Conservation (phyloP, 441 rosid genomes). For the Erodium moschatum region DNA sequence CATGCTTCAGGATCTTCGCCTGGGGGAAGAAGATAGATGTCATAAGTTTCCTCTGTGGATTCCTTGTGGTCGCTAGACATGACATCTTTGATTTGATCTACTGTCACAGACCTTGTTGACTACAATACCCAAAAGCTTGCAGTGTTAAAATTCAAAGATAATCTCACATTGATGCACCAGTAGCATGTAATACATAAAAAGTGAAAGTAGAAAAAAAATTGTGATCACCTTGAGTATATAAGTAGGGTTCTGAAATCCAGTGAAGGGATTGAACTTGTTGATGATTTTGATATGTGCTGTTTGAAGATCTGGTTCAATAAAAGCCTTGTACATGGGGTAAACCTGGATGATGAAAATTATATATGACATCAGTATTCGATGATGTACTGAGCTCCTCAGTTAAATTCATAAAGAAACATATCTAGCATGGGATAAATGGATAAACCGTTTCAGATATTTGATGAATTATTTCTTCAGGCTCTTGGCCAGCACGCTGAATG, state of each 20-base stretch:
- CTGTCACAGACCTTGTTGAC: slow-evolving; percentile 65
- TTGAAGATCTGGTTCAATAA: slow-evolving; percentile 91
- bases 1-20: slow-evolving; percentile 99
- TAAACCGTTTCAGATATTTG: slow-evolving; percentile 93
- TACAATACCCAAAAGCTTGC: slow-evolving; percentile 35
- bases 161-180: slow-evolving; percentile 7
- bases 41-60: slow-evolving; percentile 83
- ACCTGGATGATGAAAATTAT: slow-evolving; percentile 38
- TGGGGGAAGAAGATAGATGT: slow-evolving; percentile 94
- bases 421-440: slow-evolving; percentile 21
- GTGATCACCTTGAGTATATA: slow-evolving; percentile 67
- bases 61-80: slow-evolving; percentile 52
- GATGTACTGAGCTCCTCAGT: slow-evolving; percentile 17
- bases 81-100: slow-evolving; percentile 66
- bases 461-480: slow-evolving; percentile 94
- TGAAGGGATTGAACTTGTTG: slow-evolving; percentile 91
- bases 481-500: slow-evolving; percentile 95
- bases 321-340: slow-evolving; percentile 97
- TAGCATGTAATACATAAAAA: background rate
- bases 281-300: slow-evolving; percentile 88
- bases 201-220: background rate
- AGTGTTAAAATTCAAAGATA: slow-evolving; percentile 19
- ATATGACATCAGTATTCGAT: background rate
- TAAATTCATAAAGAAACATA: slow-evolving; percentile 15
- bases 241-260: slow-evolving; percentile 91